phyloP scores from a whole-genome alignment of 192 early-diverging fungal genomes.

The Allomyces javanicus region DNA sequence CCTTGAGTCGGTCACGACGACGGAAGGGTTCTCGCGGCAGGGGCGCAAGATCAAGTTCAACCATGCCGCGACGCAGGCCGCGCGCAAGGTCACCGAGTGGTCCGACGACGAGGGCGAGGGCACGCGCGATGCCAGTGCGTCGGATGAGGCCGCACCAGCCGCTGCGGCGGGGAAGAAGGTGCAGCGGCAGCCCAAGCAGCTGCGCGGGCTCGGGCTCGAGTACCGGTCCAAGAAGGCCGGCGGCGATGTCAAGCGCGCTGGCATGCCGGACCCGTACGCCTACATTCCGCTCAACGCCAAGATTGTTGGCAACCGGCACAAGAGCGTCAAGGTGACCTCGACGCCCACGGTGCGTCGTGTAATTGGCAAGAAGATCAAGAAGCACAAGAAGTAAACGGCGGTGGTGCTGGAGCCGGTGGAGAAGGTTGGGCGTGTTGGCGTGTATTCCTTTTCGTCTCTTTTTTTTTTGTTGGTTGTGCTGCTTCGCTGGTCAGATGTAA shows the following conservation, averaged over 20 bases:
- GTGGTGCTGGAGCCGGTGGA: too few relatives aligned
- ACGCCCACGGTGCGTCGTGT: background rate
- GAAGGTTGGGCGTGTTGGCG: too few relatives aligned
- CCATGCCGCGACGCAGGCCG: slow-evolving; percentile 36
- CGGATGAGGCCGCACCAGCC: background rate
- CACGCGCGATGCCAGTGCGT: slow-evolving; percentile 7
- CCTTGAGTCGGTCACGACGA: slow-evolving; percentile 51
- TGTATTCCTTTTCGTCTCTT: too few relatives aligned
- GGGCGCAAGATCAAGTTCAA: slow-evolving; percentile 78
- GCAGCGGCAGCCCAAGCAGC: background rate
- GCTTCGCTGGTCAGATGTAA: too few relatives aligned
- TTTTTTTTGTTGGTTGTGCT: too few relatives aligned
- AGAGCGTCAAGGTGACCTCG: slow-evolving; percentile 5
- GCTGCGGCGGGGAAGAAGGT: background rate
- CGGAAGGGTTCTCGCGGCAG: slow-evolving; percentile 67
- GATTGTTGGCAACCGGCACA: slow-evolving; percentile 35
- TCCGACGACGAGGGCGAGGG: slow-evolving; percentile 5
- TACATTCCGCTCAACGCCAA: slow-evolving; percentile 73
- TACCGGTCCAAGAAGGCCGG: slow-evolving; percentile 69
- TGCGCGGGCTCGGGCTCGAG: slow-evolving; percentile 31
- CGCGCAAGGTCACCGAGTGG: background rate
- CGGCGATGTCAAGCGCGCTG: slow-evolving; percentile 80
- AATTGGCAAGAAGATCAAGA: background rate
- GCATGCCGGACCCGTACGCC: slow-evolving; percentile 79
- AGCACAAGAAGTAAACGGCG: background rate